Evolutionary conservation across 2,329 filamentous ascomycete genomes (phyloP), one percentile per base, ranked within the genome.

Genomic region (Epichloe sibirici): DNA sequence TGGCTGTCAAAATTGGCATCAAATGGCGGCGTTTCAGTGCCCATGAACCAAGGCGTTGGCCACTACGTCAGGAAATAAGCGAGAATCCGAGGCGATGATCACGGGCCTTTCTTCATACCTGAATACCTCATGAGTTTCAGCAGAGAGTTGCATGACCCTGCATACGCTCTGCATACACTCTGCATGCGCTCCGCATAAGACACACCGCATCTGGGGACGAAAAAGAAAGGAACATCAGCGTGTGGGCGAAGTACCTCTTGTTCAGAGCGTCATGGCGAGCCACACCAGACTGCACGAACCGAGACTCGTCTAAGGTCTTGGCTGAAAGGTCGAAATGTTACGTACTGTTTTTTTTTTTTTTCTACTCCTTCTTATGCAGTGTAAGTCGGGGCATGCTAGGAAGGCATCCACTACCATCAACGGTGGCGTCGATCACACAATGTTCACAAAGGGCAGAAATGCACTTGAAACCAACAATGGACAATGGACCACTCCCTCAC

Each of bases 121-220:
- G 21, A 43, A 40, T 5, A 31, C 43, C 31, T 28, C 50, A 51
- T 40, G 15, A 38, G 8, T 8, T 12, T 34, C 21, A 45, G 49
- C 40, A 39, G 11, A 51, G 31, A 31, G 17, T 35, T 40, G 21
- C 46, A 37, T 48, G 40, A 48, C 53, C 51, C 53, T 58, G 55
- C 51, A 44, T 51, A 52, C 54, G 53, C 52, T 53, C 51, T 52
- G 7, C 28, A 31, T 31, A 28, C 25, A 7, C 25, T 28, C 25
- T 28, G 49, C 40, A 31, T 31, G 7, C 25, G 25, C 25, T 28
- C 25, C 8, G 49, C 40, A 45, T 55, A 42, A 55, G 53, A 54
- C 51, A 56, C 51, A n/a, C 51, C 55, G 54, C 52, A 55, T 49
- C 40, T 57, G 59, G 34, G 55, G 13, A 51, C 56, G 52, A 59